Percentiles rank a stretch among this genome's conserved stretches.
phyloP scores from a whole-genome alignment of 768 basidiomycete species.

The Hygrophorus russula region DNA sequence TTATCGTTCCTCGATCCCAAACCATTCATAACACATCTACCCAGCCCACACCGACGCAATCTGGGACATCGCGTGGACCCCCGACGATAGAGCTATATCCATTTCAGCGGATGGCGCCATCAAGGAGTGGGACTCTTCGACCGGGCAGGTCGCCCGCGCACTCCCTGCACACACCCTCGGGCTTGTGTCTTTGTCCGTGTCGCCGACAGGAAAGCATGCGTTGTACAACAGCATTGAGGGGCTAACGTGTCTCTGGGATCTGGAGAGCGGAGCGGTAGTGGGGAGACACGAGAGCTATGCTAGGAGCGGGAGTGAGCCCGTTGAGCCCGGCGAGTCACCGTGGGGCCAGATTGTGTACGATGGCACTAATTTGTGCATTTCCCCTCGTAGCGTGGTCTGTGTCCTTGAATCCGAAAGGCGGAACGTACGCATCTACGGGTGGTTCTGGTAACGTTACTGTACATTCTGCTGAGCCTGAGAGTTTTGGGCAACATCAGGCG shows the following conservation, averaged over 20 bases:
- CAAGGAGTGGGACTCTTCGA: conserved; percentile 58
- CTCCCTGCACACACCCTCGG: conserved; percentile 77
- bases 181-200: conserved; percentile 68
- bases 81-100: conserved; percentile 51
- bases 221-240: conserved; percentile 83
- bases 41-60: conserved; percentile 72
- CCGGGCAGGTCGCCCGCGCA: conserved; percentile 46
- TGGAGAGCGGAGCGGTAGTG: conserved; percentile 46
- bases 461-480: conserved; percentile 55
- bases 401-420: conserved; percentile 65
- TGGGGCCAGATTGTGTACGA: background rate
- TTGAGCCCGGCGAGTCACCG: conserved; percentile 55
- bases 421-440: conserved; percentile 66
- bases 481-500: conserved; percentile 55
- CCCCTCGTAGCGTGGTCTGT: conserved; percentile 62
- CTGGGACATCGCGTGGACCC: conserved; percentile 71
- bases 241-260: conserved; percentile 64
- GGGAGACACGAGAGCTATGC: conserved; percentile 68
- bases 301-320: conserved; percentile 24
- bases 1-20: background rate
- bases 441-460: conserved; percentile 61
- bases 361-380: conserved; percentile 1
- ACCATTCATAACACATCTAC: conserved; percentile 9
- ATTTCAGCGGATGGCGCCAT: conserved; percentile 71
- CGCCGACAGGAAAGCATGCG: conserved; percentile 51